Evolutionary conservation across 495 filamentous ascomycete genomes (phyloP), one percentile per base, ranked within the genome.

Genomic region (Penicillium daleae): DNA sequence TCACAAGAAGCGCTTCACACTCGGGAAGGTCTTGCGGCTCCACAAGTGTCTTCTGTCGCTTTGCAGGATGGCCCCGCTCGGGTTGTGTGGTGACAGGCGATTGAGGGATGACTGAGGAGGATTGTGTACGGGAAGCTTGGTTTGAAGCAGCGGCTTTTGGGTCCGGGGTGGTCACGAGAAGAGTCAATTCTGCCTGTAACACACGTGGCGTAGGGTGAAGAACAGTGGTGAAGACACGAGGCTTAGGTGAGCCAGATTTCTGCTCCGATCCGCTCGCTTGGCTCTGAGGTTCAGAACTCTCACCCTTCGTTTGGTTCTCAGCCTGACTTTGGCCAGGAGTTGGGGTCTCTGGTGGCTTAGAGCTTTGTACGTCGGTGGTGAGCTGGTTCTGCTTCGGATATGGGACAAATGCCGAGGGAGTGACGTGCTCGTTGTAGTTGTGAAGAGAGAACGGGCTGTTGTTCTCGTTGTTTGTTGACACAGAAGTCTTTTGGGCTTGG

Each of bases 391-490:
- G 84, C 54, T 85, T 87, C 2, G 91, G 90, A 67, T 87, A 97
- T 0, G 93, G 91, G 13, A 88, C 90, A 71, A 88, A 92, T 3
- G 93, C 83, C 1, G 94, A 97, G 0, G 93, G 95, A 0, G 92
- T 97, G 13, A 98, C 79, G 71, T 91, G 90, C 55, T 87, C 83
- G 64, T 90, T 97, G 71, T 92, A 89, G 70, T 96, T 96, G 71
- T 99, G 92, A 33, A 99, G 87, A 4, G 92, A 97, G 62, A 90
- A 94, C 6, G 89, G 89, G 0, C 82, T 80, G 35, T 89, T 89
- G 57, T 78, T 87, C 48, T 86, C 83, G 54, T 84, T 85, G 8
- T 84, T 78, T n/a, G 73, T 69, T 2, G 78, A 69, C 0, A 74
- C 63, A 6, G 84, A 83, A 24, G 85, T 76, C 54, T 87, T 86